Evolutionary conservation across 768 basidiomycete genomes (phyloP), one percentile per base, ranked within the genome.

Genomic region (Boletellus ananiceps): DNA sequence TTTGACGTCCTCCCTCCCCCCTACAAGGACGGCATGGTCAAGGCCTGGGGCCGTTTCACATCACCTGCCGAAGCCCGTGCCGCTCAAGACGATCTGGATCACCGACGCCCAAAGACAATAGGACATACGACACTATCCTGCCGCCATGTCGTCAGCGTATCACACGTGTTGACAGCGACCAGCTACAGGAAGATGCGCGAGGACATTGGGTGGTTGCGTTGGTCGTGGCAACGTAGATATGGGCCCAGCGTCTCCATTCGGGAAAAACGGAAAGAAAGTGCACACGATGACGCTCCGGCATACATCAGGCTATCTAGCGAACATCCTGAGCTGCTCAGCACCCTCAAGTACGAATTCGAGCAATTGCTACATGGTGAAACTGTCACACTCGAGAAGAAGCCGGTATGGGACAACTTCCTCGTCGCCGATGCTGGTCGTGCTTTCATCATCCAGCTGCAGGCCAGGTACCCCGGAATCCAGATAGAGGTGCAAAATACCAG

Each of bases 381-480:
- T 2, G 62, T 87, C 31, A 71, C 66, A 23, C 57, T 76, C 15
- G 73, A 80, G 39, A 79, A 75, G 25, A 75, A 76, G 35, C 66
- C 73, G 2, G 67, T 78, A 8, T 91, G 87, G 87, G 83, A 89
- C 50, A 68, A 72, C 4, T 88, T 79, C 64, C 83, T 91, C 51
- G 59, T 60, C 18, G 54, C 70, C 4, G 49, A 56, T 0, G 64
- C 65, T 6, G 85, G 85, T 0, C 35, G 40, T 0, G 18, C 13
- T 0, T 88, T 76, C 60, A 45, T 90, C 40, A 56, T 67, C 0
- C 61, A 69, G 0, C 47, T 88, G 11, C 71, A 79, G 47, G 51
- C 48, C 2, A 49, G 54, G 9, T 58, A 75, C 40, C 63, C 68
- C 0, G 71, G 66, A 0, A 65, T 86, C 18, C 59, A 64, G 25